Evolutionary conservation across 108 stramenopile species (phyloP).

Genomic region (Skeletonema costatum): DNA sequence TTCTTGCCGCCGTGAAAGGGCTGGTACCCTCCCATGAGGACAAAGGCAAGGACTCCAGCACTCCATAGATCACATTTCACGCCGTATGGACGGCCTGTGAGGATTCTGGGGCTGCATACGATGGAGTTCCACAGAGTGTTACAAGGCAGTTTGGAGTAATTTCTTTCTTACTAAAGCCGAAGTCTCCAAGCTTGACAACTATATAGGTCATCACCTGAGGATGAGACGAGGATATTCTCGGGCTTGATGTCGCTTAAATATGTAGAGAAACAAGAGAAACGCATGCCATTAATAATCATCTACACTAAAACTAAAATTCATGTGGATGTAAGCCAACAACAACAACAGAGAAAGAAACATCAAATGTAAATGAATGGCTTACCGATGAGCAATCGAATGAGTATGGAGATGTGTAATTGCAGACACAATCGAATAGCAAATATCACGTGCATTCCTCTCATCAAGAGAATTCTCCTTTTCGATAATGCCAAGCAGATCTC

Average conservation of each 20-base stretch:
- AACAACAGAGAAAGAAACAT: too few species aligned
- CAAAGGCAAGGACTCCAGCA: constrained; percentile 92
- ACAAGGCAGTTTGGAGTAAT: constrained; percentile 8
- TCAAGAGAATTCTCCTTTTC: constrained; percentile 59
- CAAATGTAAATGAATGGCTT: too few species aligned
- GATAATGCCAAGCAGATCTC: constrained; percentile 86
- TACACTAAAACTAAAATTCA: too few species aligned
- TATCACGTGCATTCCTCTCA: constrained; percentile 70
- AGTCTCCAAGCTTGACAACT: constrained; percentile 83
- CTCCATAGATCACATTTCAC: constrained; percentile 95
- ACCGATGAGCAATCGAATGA: constrained; percentile 56
- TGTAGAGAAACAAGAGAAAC: constrained; percentile 1
- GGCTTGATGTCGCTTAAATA: constrained; percentile 75
- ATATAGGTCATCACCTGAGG: constrained; percentile 60
- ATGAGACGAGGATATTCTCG: constrained; percentile 76
- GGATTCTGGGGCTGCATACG: constrained; percentile 97
- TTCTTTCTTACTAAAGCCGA: constrained; percentile 75
- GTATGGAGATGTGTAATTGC: constrained; percentile 68
- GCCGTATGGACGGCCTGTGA: constrained; percentile 93
- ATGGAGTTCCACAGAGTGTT: constrained; percentile 91
- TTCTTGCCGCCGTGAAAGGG: constrained; percentile 93
- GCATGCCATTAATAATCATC: too few species aligned
- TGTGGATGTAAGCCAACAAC: too few species aligned
- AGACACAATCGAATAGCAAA: constrained; percentile 51
- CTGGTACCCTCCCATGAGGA: constrained; percentile 87